Percentiles rank a stretch among this genome's conserved stretches.
Conservation (phyloP, 768 basidiomycete genomes). For the Pleurotus salmoneostramineus region DNA sequence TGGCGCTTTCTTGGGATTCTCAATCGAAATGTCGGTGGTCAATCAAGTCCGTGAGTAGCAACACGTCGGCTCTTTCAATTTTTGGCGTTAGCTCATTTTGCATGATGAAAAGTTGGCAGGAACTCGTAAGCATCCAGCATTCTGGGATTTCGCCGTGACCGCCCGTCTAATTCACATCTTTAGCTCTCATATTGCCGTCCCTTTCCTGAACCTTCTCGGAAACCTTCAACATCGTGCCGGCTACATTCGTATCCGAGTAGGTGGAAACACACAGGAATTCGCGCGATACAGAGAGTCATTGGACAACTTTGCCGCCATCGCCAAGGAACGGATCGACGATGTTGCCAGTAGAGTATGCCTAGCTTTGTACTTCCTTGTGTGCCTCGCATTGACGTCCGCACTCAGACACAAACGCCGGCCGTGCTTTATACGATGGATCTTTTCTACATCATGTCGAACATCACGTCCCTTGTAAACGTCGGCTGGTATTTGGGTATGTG, state of each 20-base stretch:
- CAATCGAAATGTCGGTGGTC: constrained; percentile 42
- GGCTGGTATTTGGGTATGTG: constrained; percentile 48
- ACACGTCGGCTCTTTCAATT: not conserved
- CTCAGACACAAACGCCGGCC: constrained; percentile 47
- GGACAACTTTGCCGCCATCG: constrained; percentile 26
- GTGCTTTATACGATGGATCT: constrained; percentile 50
- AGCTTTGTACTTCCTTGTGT: not conserved
- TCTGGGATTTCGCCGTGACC: not conserved
- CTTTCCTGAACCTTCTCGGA: constrained; percentile 15
- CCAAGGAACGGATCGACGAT: constrained; percentile 29
- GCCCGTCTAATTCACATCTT: not conserved
- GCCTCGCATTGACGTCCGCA: not conserved
- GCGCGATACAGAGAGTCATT: constrained; percentile 32
- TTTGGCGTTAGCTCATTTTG: not conserved
- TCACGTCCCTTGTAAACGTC: constrained; percentile 40
- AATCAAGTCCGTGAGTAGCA: constrained; percentile 29
- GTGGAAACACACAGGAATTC: constrained; percentile 59
- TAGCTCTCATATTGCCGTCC: constrained; percentile 8
- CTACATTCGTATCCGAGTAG: constrained; percentile 44
- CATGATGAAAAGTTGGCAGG: constrained; percentile 38
- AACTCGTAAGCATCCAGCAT: constrained; percentile 36
- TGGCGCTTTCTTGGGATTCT: constrained; percentile 33
- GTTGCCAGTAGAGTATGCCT: constrained; percentile 25
- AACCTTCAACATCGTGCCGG: constrained; percentile 50
- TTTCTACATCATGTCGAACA: constrained; percentile 47